Conservation (phyloP, 2,329 filamentous ascomycete species). For the Endothia cerciana region DNA sequence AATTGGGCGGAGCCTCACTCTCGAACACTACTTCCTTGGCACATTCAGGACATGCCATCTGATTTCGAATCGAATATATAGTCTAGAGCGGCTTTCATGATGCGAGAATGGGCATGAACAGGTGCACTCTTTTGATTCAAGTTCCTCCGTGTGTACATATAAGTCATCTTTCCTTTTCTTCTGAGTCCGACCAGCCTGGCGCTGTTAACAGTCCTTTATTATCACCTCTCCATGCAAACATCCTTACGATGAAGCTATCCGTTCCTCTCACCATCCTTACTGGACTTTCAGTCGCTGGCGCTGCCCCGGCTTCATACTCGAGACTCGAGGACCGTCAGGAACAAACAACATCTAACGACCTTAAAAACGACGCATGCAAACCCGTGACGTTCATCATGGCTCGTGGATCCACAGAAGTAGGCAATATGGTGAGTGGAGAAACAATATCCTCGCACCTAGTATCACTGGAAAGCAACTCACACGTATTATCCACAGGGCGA, state of each 20-base stretch:
- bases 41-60: neutral
- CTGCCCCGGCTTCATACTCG: constrained; percentile 23
- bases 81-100: neutral
- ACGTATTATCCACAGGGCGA: constrained; percentile 33
- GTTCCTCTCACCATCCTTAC: constrained; percentile 18
- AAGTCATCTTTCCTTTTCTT: neutral
- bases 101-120: neutral
- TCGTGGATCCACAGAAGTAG: constrained; percentile 39
- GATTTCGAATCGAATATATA: neutral
- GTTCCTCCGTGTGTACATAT: neutral
- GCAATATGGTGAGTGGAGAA: constrained; percentile 37
- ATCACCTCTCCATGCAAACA: neutral
- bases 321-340: constrained; percentile 21
- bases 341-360: constrained; percentile 23
- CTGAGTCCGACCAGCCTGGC: neutral
- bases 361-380: constrained; percentile 35
- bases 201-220: neutral
- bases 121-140: neutral
- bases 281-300: constrained; percentile 21
- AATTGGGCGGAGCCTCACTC: neutral
- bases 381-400: constrained; percentile 41
- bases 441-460: neutral
- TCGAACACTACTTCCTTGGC: neutral
- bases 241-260: constrained; percentile 24
- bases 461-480: neutral